These are phyloP conservation scores for Fusarium continuum DNA, from an alignment of 2,329 filamentous ascomycete species.

Conservation along the genomic window DNA sequence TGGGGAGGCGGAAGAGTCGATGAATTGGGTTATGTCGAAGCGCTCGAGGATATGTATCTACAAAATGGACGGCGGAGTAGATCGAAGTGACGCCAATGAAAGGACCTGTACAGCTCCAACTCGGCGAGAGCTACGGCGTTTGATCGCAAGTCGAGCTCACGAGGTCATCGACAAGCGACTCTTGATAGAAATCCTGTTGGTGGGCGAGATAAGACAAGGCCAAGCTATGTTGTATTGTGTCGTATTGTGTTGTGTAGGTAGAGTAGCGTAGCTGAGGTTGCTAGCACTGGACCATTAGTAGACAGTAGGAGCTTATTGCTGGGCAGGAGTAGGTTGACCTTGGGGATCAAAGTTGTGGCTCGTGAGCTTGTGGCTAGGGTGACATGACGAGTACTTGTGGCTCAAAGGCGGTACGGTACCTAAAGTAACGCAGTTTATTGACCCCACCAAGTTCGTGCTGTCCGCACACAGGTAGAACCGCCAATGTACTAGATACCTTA, in stretches of 20 bases:
- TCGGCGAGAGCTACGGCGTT: slow-evolving; percentile 14
- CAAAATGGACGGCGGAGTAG: slow-evolving; percentile 18
- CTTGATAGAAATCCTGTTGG: background rate
- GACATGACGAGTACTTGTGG: slow-evolving; percentile 30
- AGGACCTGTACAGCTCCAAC: slow-evolving; percentile 12
- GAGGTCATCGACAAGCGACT: slow-evolving; percentile 12
- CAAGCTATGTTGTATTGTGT: background rate
- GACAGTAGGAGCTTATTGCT: slow-evolving; percentile 28
- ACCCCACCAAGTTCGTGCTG: too few relatives aligned
- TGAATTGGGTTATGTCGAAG: slow-evolving; percentile 8
- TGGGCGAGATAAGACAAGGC: background rate
- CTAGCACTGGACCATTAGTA: slow-evolving; percentile 14
- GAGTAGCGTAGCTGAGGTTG: slow-evolving; percentile 16
- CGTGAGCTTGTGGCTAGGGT: slow-evolving; percentile 4
- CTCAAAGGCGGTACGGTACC: too few relatives aligned
- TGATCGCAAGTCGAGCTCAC: slow-evolving; percentile 1
- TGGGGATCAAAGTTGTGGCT: slow-evolving; percentile 23
- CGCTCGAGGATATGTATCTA: slow-evolving; percentile 8
- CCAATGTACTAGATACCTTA: too few relatives aligned
- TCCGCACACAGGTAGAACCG: too few relatives aligned
- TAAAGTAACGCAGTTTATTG: too few relatives aligned
- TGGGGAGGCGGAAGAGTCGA: slow-evolving; percentile 1
- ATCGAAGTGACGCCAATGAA: slow-evolving; percentile 16
- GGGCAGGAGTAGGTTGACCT: slow-evolving; percentile 24
- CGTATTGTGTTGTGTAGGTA: slow-evolving; percentile 1